phyloP scores from a whole-genome alignment of 768 basidiomycete species.

The Naematelia aurantialba region DNA sequence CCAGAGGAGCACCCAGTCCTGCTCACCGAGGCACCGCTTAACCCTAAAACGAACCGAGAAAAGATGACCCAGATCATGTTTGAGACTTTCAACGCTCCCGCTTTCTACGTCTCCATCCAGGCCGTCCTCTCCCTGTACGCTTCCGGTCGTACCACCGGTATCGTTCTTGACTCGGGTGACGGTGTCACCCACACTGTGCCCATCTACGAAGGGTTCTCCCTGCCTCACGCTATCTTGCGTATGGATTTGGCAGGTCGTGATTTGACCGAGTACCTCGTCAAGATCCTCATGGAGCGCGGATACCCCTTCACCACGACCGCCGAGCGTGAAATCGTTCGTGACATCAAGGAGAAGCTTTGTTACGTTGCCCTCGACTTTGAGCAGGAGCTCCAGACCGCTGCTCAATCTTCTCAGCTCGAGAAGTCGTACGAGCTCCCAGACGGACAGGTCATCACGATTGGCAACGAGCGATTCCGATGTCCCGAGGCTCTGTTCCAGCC shows the following conservation, averaged over 20 bases:
- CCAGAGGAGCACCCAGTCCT: constrained; percentile 90
- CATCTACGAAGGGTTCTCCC: constrained; percentile 88
- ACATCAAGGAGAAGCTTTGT: constrained; percentile 96
- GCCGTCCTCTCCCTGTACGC: constrained; percentile 88
- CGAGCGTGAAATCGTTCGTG: constrained; percentile 89
- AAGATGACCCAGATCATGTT: constrained; percentile 94
- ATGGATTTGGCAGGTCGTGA: constrained; percentile 90
- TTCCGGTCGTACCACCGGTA: constrained; percentile 87
- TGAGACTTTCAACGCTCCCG: constrained; percentile 89
- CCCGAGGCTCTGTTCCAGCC: constrained; percentile 70
- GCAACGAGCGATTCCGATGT: constrained; percentile 78
- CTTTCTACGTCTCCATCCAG: constrained; percentile 89
- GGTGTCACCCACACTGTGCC: constrained; percentile 95
- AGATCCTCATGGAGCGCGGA: constrained; percentile 69
- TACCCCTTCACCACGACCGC: constrained; percentile 92
- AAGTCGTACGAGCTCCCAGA: constrained; percentile 90
- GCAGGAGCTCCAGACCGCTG: constrained; percentile 85
- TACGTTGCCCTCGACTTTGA: constrained; percentile 94
- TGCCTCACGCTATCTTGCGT: constrained; percentile 89
- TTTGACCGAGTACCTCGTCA: constrained; percentile 59
- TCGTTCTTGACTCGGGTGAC: constrained; percentile 93
- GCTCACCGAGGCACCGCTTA: constrained; percentile 85
- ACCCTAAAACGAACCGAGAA: constrained; percentile 88
- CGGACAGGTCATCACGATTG: constrained; percentile 92
- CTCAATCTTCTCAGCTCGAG: constrained; percentile 81